Percentiles rank a stretch among this genome's conserved stretches.
Evolutionary conservation across 129 eudicot species (phyloP).

Genomic region (Artemisia tridentata): DNA sequence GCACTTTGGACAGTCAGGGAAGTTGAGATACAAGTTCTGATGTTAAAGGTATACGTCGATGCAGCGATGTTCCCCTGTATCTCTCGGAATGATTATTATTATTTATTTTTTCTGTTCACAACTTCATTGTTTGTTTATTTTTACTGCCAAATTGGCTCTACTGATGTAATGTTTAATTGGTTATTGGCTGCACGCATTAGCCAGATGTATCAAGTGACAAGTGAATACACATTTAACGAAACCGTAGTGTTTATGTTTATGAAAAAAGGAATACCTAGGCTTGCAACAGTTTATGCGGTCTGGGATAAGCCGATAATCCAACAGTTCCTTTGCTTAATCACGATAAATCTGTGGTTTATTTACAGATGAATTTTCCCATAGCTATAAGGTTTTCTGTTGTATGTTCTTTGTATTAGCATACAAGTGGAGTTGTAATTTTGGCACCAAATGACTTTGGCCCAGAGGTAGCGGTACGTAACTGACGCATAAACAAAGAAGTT

Average conservation of each 20-base stretch:
- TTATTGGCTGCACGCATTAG: not conserved
- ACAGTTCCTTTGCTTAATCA: too few relatives aligned
- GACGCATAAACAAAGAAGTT: too few relatives aligned
- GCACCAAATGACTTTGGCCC: too few relatives aligned
- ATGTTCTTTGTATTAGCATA: too few relatives aligned
- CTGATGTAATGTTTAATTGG: not conserved
- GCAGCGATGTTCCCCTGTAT: not conserved
- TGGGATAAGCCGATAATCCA: too few relatives aligned
- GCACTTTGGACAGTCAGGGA: not conserved
- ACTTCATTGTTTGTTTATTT: not conserved
- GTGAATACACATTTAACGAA: not conserved
- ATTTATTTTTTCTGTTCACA: not conserved
- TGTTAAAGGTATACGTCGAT: not conserved
- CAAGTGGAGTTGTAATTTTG: too few relatives aligned
- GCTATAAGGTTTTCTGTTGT: too few relatives aligned
- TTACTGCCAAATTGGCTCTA: conserved; percentile 1
- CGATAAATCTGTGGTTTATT: too few relatives aligned
- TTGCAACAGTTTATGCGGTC: too few relatives aligned
- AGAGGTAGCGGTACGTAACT: too few relatives aligned
- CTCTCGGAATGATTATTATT: not conserved
- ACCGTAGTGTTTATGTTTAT: not conserved
- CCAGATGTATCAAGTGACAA: conserved; percentile 8
- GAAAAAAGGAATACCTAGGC: not conserved
- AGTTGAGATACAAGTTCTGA: conserved; percentile 8
- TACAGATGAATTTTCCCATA: too few relatives aligned